phyloP scores from a whole-genome alignment of 331 rosid species.

The Rhamnella rubrinervis region DNA sequence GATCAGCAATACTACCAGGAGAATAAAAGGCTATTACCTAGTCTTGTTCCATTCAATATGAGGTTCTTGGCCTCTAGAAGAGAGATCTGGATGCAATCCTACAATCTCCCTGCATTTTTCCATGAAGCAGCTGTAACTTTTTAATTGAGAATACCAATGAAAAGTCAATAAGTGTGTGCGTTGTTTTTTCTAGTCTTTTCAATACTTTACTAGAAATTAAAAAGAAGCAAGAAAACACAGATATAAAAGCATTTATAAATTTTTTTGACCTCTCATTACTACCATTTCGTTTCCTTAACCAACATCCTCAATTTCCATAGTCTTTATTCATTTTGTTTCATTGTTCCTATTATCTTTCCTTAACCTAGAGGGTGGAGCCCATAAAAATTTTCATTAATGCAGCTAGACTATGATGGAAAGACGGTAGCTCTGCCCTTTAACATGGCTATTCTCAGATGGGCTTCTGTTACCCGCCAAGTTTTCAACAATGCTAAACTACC shows the following conservation, averaged over 20 bases:
- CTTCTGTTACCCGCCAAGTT: slow-evolving; percentile 65
- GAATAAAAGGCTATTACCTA: no score
- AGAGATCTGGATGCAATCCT: no score
- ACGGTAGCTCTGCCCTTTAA: slow-evolving; percentile 71
- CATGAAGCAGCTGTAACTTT: no score
- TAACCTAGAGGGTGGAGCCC: slow-evolving; percentile 19
- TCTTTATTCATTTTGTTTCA: not conserved
- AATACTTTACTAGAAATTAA: no score
- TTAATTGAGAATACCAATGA: no score
- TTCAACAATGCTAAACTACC: slow-evolving; percentile 60
- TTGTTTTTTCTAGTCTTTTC: no score
- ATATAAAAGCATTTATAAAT: not conserved
- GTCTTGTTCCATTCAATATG: no score
- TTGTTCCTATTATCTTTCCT: not conserved
- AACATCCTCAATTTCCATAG: not conserved
- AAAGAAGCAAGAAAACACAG: no score
- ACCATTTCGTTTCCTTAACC: not conserved
- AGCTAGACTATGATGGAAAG: slow-evolving; percentile 69
- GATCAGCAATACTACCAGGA: no score
- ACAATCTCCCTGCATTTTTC: no score
- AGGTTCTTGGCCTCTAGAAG: no score
- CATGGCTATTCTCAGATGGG: slow-evolving; percentile 66
- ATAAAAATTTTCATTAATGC: slow-evolving; percentile 35
- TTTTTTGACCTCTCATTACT: not conserved
- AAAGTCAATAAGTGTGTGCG: no score